phyloP scores from a whole-genome alignment of 306 rosid genomes.

The Purshia tridentata region DNA sequence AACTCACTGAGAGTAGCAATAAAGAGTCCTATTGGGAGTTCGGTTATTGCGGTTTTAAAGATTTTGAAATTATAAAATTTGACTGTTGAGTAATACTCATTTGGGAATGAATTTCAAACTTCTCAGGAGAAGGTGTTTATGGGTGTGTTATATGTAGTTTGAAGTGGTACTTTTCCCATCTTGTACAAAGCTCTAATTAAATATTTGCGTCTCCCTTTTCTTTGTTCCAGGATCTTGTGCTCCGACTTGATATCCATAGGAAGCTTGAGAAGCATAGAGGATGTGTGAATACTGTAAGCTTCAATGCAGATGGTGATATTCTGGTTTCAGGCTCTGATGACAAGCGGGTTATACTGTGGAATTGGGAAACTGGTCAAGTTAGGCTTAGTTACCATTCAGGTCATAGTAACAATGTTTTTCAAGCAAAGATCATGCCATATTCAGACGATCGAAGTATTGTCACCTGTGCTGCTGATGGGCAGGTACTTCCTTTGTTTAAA shows the following conservation, averaged over 20 bases:
- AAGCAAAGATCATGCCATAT: constrained; percentile 77
- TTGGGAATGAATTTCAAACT: background rate
- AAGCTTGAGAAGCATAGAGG: constrained; percentile 74
- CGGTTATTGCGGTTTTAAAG: background rate
- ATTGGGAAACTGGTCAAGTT: constrained; percentile 61
- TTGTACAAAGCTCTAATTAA: background rate
- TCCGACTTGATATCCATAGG: constrained; percentile 57
- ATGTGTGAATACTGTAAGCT: constrained; percentile 82
- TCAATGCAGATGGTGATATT: constrained; percentile 70
- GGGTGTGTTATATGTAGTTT: constrained; percentile 2
- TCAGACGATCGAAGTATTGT: constrained; percentile 68
- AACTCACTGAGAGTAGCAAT: background rate
- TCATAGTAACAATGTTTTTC: constrained; percentile 69
- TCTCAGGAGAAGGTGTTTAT: background rate
- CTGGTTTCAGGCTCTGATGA: constrained; percentile 90
- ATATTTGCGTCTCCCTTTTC: background rate
- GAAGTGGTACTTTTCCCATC: background rate
- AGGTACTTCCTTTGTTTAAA: constrained; percentile 40
- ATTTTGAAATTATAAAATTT: background rate
- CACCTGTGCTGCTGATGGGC: constrained; percentile 95
- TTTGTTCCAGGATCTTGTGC: constrained; percentile 67
- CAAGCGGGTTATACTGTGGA: constrained; percentile 71
- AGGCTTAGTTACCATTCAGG: constrained; percentile 66
- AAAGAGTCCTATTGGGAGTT: background rate
- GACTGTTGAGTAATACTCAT: background rate